These are phyloP conservation scores for Shiraia sp. DNA, from an alignment of 2,329 filamentous ascomycete genomes.

Conservation along the genomic window DNA sequence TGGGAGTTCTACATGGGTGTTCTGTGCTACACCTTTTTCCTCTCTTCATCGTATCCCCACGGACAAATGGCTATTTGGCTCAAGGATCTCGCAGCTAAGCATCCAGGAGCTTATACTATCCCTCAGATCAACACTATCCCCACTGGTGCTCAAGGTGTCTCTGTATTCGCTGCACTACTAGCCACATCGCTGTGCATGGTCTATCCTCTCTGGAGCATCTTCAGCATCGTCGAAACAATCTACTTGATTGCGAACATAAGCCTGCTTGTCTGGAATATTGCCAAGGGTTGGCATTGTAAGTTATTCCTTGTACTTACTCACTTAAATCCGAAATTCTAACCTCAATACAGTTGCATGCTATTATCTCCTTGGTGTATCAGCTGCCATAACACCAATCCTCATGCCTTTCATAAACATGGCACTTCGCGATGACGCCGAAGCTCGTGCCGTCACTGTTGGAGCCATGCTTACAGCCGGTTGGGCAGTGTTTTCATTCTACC, in stretches of 20 bases:
- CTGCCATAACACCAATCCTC: conserved; percentile 40
- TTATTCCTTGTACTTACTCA: not conserved
- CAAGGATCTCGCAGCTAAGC: conserved; percentile 48
- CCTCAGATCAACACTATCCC: conserved; percentile 56
- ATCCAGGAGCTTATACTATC: conserved; percentile 47
- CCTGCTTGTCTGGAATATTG: conserved; percentile 57
- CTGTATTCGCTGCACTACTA: conserved; percentile 54
- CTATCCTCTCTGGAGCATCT: conserved; percentile 56
- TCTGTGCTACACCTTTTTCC: conserved; percentile 49
- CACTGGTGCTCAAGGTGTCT: conserved; percentile 54
- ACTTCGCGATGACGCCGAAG: conserved; percentile 51
- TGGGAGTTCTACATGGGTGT: conserved; percentile 59
- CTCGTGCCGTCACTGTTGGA: conserved; percentile 55
- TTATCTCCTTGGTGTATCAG: conserved; percentile 41
- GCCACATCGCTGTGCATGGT: conserved; percentile 57
- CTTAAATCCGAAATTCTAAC: conserved; percentile 2
- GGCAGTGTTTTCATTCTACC: conserved; percentile 43
- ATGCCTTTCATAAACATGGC: conserved; percentile 46
- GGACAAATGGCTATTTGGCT: conserved; percentile 60
- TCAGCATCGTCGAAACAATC: conserved; percentile 47
- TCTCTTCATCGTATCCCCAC: conserved; percentile 49
- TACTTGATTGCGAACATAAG: conserved; percentile 52
- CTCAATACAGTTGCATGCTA: conserved; percentile 33
- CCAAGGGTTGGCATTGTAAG: conserved; percentile 46
- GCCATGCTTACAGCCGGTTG: conserved; percentile 48